Percentiles rank a stretch among this genome's conserved stretches.
Conservation (phyloP, 495 filamentous ascomycete genomes). For the Hypoxylon fuscum region DNA sequence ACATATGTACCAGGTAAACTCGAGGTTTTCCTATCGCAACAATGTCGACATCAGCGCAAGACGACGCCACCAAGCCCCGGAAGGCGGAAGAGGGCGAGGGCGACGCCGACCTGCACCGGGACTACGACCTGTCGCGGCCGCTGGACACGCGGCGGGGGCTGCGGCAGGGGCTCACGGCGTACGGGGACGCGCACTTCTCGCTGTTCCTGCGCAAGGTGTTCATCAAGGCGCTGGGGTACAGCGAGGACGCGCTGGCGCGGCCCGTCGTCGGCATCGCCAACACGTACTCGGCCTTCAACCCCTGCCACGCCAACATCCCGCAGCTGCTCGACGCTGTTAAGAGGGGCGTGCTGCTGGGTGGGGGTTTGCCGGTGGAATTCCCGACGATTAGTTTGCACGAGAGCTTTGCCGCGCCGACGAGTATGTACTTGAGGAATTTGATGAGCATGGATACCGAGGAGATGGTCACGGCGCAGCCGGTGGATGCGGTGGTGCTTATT, state of each 20-base stretch:
- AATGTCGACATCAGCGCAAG: conserved; percentile 4
- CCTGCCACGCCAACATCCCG: conserved; percentile 72
- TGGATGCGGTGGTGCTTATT: conserved; percentile 71
- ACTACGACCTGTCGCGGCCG: conserved; percentile 64
- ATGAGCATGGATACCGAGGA: conserved; percentile 81
- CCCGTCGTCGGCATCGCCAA: conserved; percentile 74
- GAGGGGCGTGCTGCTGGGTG: conserved; percentile 67
- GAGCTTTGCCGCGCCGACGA: conserved; percentile 69
- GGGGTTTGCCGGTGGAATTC: conserved; percentile 71
- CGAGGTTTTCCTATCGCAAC: neutral
- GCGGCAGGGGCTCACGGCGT: conserved; percentile 69
- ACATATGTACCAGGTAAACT: neutral
- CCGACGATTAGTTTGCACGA: conserved; percentile 74
- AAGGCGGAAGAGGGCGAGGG: neutral
- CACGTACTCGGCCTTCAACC: conserved; percentile 72
- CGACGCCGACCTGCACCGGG: conserved; percentile 24
- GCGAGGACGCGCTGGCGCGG: conserved; percentile 70
- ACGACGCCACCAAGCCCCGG: neutral
- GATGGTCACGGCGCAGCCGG: conserved; percentile 72
- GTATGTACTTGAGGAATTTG: conserved; percentile 73
- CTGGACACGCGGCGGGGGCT: conserved; percentile 61
- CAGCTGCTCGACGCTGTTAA: conserved; percentile 73
- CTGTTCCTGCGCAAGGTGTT: conserved; percentile 75
- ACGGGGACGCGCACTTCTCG: conserved; percentile 75
- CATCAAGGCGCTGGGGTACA: conserved; percentile 74